phyloP scores from a whole-genome alignment of 306 rosid genomes.

The Albizia julibrissin region DNA sequence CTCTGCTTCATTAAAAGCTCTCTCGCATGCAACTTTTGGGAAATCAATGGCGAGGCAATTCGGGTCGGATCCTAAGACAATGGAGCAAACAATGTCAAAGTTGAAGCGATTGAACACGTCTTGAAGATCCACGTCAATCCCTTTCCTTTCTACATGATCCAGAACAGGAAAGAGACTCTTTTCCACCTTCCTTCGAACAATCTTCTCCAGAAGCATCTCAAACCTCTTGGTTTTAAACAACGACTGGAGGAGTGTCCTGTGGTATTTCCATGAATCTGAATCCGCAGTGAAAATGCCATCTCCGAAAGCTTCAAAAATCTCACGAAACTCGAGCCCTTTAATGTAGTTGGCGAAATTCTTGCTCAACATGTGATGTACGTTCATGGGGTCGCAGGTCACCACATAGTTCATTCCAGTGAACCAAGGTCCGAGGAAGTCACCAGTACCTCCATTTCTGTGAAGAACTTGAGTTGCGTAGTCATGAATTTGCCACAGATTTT shows the following conservation, averaged over 20 bases:
- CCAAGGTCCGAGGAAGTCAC: conserved; percentile 41
- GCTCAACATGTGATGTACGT: conserved; percentile 35
- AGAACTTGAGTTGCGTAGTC: conserved; percentile 6
- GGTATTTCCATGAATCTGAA: conserved; percentile 21
- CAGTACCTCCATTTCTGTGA: conserved; percentile 31
- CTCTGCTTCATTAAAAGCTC: neutral
- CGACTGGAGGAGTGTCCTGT: conserved; percentile 11
- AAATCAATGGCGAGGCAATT: neutral
- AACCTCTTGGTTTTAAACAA: neutral
- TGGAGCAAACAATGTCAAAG: neutral
- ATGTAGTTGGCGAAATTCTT: conserved; percentile 30
- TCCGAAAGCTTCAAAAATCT: conserved; percentile 31
- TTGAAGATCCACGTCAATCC: conserved; percentile 1
- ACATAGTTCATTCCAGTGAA: conserved; percentile 21
- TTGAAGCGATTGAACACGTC: neutral
- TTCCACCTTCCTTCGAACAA: neutral
- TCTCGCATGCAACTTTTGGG: conserved; percentile 6
- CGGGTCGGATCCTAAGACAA: neutral
- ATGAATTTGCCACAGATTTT: conserved; percentile 16
- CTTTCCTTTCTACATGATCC: neutral
- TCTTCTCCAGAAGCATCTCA: neutral
- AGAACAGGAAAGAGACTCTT: neutral
- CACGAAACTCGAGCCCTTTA: conserved; percentile 17
- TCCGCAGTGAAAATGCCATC: conserved; percentile 28
- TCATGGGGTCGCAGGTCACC: conserved; percentile 39